Base-by-base conservation (phyloP, 495 filamentous ascomycete species). In the Niebla homalea region DNA sequence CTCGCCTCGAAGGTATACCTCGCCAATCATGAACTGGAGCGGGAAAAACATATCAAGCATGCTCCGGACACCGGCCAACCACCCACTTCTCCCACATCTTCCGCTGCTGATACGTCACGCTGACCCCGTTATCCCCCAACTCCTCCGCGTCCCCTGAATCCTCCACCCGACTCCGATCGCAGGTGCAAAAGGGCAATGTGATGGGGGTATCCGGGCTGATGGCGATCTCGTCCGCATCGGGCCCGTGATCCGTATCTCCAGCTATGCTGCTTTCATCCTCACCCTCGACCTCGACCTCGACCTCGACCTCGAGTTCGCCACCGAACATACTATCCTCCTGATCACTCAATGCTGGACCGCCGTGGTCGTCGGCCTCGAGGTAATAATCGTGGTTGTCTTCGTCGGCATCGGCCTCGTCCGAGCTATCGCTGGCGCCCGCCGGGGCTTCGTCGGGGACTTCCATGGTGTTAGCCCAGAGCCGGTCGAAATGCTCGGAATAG, bases 11-110 rank as follows among this genome's bases (percentile, higher is more conserved):
- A 37, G 29, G 37, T 10, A 37, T 12, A 10, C 15, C n/a, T 50
- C 20, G 25, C 25, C 25, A 26, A 7, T 23, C 22, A 4, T 50
- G 21, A 43, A 35, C 21, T 50, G 37, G 36, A 46, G 46, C 44
- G 48, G n/a, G 16, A 14, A 14, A 41, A 12, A 41, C 16, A 41
- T 37, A 22, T 48, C 45, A 48, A 1, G 23, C 45, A 44, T 61
- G 58, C 49, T 61, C 58, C 26, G 53, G 43, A 49, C 58, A 61
- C 44, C 57, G 39, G 16, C 58, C 56, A n/a, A 71, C 55, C n/a
- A 73, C 79, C 82, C 81, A 86, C 41, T 72, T 69, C 62, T 83
- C 76, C 81, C 81, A 86, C 47, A 75, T 60, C 50, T 73, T 71
- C 43, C 74, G 66, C 56, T 82, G 73, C 3, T 66, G 57, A 39